Base-by-base conservation (phyloP, 192 early-diverging fungal genomes). In the Linderina pennispora region DNA sequence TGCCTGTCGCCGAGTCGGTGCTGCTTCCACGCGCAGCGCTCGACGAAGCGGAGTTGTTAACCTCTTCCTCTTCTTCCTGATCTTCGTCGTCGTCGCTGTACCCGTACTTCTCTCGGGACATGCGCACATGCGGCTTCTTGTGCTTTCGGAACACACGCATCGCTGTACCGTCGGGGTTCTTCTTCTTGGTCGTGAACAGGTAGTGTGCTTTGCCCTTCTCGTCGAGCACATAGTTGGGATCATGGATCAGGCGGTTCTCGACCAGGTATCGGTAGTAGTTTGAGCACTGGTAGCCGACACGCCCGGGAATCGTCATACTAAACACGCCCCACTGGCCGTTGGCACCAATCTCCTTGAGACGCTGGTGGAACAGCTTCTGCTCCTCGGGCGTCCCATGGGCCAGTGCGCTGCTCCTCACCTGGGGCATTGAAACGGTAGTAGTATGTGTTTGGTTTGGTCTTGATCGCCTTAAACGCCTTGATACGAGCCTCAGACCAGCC, bases 371-470 rank as follows among this genome's bases (percentile, higher is more conserved):
- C 15, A 93, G 50, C 45, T 78, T 74, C 48, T 89, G 81, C 71
- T 97, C 94, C 46, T 89, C 85, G 55, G 77, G 65, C 13, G 87
- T 88, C 93, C 62, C 93, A 96, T 52, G 78, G 80, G 5, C 94
- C 94, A 40, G 90, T 92, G 36, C 83, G 77, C 53, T 97, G 94
- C 50, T 87, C 89, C 63, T 97, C 92, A 22, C 92, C 92, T 0
- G 94, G 94, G 2, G 90, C 92, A 62, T 97, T 97, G 67, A 97
- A 97, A 14, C 92, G 84, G 59, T 97, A 97, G 61, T 97, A 97
- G 54, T 97, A 97, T 16, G 89, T 90, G 73, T 97, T 97, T 33
- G 94, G 94, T 40, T 94, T 94, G 40, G 82, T 87, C 42, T 92
- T 84, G 64, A 97, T 97, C 52, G 85, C 84, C 55, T 90, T 81